Evolutionary conservation across 306 rosid species (phyloP).

Genomic region (Mimosa pudica): DNA sequence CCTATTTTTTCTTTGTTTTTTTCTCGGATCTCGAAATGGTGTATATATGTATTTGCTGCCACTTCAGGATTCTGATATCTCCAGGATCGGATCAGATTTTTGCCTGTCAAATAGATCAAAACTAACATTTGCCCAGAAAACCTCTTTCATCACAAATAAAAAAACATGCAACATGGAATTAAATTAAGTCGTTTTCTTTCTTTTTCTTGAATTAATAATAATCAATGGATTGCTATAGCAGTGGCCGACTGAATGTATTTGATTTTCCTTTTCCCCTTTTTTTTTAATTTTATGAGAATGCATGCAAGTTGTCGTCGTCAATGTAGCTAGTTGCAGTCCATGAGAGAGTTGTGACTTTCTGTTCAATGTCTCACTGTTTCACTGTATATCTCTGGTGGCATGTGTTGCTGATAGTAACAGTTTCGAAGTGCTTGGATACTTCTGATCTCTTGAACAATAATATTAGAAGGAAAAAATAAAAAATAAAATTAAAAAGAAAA

Average conservation of each 20-base stretch:
- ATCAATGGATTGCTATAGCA: neutral
- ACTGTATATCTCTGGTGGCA: conserved; percentile 44
- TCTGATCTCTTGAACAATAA: conserved; percentile 16
- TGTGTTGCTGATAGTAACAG: conserved; percentile 46
- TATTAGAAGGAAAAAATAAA: neutral
- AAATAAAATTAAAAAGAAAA: conserved; percentile 7
- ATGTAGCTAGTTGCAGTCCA: conserved; percentile 45
- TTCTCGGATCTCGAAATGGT: conserved; percentile 16
- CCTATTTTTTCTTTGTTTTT: conserved; percentile 15
- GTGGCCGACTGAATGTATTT: neutral
- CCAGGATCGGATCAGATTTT: conserved; percentile 44
- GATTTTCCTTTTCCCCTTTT: neutral
- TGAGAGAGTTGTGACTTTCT: conserved; percentile 39
- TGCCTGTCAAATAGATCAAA: conserved; percentile 29
- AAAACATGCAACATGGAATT: too few relatives aligned
- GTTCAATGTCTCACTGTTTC: conserved; percentile 46
- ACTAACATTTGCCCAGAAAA: conserved; percentile 32
- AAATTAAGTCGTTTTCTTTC: conserved; percentile 3
- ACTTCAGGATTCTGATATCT: conserved; percentile 40
- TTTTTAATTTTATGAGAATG: neutral
- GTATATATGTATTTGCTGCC: conserved; percentile 24
- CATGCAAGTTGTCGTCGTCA: conserved; percentile 45
- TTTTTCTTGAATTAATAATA: neutral
- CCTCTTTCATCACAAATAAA: conserved; percentile 13
- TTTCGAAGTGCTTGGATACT: conserved; percentile 40